Conservation (phyloP, 495 filamentous ascomycete species). For the Penicillium angulare region DNA sequence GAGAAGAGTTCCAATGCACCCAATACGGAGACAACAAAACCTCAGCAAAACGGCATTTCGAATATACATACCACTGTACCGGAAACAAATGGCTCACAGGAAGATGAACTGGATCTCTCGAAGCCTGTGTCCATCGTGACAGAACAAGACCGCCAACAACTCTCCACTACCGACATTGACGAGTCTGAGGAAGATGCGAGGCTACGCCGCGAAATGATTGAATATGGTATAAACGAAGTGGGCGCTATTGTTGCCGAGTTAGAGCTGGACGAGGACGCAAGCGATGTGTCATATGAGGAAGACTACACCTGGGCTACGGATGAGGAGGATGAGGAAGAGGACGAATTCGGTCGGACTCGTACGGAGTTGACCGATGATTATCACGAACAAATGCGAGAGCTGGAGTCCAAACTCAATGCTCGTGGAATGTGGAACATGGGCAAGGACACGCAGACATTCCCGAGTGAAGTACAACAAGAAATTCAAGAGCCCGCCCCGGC, state of each 20-base stretch:
- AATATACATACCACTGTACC: not conserved
- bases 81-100: slow-evolving; percentile 1
- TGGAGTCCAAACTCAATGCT: slow-evolving; percentile 70
- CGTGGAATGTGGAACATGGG: slow-evolving; percentile 54
- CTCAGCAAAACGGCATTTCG: not conserved
- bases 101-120: slow-evolving; percentile 11
- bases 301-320: slow-evolving; percentile 51
- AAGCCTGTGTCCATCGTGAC: slow-evolving; percentile 22
- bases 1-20: not conserved
- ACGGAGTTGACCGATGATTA: slow-evolving; percentile 68
- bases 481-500: slow-evolving; percentile 24
- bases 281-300: slow-evolving; percentile 58
- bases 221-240: slow-evolving; percentile 81
- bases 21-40: not conserved
- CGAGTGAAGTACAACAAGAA: slow-evolving; percentile 32
- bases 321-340: slow-evolving; percentile 59
- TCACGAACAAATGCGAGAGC: slow-evolving; percentile 72
- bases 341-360: slow-evolving; percentile 66
- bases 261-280: slow-evolving; percentile 70
- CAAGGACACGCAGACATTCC: slow-evolving; percentile 38
- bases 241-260: slow-evolving; percentile 92
- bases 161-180: slow-evolving; percentile 42
- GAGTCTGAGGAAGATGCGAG: slow-evolving; percentile 78
- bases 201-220: slow-evolving; percentile 88
- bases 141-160: slow-evolving; percentile 23